Percentiles rank a stretch among this genome's conserved stretches.
phyloP scores from a whole-genome alignment of 2,329 filamentous ascomycete species.

The Magnaporthales sp. region DNA sequence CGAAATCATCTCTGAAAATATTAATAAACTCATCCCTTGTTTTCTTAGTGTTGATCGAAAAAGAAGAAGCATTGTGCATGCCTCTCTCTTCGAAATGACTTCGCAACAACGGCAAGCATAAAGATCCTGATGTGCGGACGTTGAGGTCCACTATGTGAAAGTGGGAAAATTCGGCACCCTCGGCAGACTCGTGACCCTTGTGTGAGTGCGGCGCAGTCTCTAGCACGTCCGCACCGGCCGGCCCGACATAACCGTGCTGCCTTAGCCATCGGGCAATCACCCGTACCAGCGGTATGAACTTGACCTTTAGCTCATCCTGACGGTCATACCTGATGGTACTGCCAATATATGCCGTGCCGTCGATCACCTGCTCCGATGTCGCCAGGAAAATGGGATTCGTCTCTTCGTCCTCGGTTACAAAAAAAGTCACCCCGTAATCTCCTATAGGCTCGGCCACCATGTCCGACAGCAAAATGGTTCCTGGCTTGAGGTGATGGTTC shows the following conservation, averaged over 20 bases:
- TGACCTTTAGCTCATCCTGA: conserved; percentile 19
- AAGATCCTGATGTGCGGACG: conserved; percentile 21
- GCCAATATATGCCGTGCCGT: conserved; percentile 23
- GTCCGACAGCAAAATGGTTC: conserved; percentile 21
- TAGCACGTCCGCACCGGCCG: conserved; percentile 23
- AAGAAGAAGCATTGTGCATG: conserved; percentile 18
- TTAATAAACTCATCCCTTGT: conserved; percentile 17
- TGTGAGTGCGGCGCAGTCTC: conserved; percentile 14
- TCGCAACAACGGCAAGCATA: conserved; percentile 20
- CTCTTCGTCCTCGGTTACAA: conserved; percentile 17
- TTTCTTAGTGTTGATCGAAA: conserved; percentile 16
- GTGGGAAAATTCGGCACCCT: conserved; percentile 3
- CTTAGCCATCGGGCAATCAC: conserved; percentile 19
- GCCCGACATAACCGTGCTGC: conserved; percentile 21
- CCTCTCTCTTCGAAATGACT: conserved; percentile 19
- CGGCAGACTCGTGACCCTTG: conserved; percentile 4
- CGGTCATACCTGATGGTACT: conserved; percentile 22
- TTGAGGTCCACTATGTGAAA: conserved; percentile 25
- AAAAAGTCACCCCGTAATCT: conserved; percentile 25
- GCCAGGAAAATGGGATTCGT: conserved; percentile 20
- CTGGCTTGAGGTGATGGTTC: conserved; percentile 23
- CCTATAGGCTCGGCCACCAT: conserved; percentile 20
- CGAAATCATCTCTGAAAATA: conserved; percentile 16
- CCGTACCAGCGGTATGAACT: conserved; percentile 16
- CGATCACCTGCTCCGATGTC: conserved; percentile 25